Evolutionary conservation across 768 basidiomycete genomes (phyloP).

Genomic region (Crucibulum laeve): DNA sequence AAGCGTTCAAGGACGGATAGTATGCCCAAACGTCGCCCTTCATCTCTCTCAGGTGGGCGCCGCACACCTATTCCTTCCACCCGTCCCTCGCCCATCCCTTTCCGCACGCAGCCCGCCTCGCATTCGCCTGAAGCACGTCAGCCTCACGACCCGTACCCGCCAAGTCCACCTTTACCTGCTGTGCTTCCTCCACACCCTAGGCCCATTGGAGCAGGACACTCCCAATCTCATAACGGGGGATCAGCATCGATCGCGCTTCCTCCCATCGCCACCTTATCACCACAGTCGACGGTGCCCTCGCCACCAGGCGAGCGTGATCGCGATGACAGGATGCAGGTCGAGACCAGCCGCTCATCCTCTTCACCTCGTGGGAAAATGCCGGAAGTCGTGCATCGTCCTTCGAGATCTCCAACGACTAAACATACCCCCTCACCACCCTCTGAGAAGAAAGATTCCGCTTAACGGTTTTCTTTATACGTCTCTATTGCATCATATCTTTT

Average conservation of each 20-base stretch:
- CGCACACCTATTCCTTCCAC: conserved; percentile 56
- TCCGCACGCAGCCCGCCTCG: conserved; percentile 65
- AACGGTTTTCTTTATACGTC: too few species aligned
- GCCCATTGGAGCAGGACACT: conserved; percentile 56
- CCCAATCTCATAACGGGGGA: conserved; percentile 28
- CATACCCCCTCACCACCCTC: conserved; percentile 52
- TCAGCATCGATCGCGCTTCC: conserved; percentile 52
- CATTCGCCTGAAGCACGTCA: conserved; percentile 68
- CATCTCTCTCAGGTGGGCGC: conserved; percentile 46
- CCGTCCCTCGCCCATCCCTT: conserved; percentile 67
- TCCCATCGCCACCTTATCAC: conserved; percentile 67
- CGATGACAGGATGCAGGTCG: conserved; percentile 54
- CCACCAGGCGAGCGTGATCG: conserved; percentile 37
- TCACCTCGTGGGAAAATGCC: conserved; percentile 50
- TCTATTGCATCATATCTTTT: not conserved
- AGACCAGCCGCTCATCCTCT: conserved; percentile 44
- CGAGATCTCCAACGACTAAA: conserved; percentile 49
- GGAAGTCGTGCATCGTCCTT: conserved; percentile 44
- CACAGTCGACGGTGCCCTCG: conserved; percentile 52
- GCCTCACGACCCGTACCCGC: conserved; percentile 38
- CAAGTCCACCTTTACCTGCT: conserved; percentile 53
- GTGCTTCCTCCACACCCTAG: conserved; percentile 73
- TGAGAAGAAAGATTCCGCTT: conserved; percentile 34
- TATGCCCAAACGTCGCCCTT: conserved; percentile 43
- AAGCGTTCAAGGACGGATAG: conserved; percentile 65